These are phyloP conservation scores for Hypocrella siamensis DNA, from an alignment of 2,329 filamentous ascomycete species.

Conservation along the genomic window DNA sequence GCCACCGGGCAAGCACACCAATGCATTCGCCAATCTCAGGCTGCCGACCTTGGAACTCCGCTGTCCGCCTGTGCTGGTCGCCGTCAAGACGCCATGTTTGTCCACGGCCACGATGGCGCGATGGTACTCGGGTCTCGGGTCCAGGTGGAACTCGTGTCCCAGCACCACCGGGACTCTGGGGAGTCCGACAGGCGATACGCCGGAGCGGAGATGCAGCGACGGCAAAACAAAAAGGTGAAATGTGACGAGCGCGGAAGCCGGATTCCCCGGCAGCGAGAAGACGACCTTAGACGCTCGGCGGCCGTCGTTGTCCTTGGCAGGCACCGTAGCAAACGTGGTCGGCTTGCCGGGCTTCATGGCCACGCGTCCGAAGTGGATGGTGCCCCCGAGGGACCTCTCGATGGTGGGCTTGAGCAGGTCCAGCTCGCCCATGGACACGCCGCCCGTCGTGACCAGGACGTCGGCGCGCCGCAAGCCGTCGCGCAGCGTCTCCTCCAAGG, in stretches of 20 bases:
- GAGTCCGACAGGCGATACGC: conserved; percentile 51
- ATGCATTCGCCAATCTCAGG: conserved; percentile 72
- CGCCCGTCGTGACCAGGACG: conserved; percentile 79
- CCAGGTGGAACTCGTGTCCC: conserved; percentile 57
- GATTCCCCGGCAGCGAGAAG: conserved; percentile 88
- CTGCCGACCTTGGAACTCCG: conserved; percentile 82
- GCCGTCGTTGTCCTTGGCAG: conserved; percentile 43
- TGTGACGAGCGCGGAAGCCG: conserved; percentile 81
- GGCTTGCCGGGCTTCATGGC: conserved; percentile 98
- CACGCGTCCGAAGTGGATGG: conserved; percentile 90
- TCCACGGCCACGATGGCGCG: conserved; percentile 57
- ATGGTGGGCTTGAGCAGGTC: conserved; percentile 94
- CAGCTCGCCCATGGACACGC: conserved; percentile 94
- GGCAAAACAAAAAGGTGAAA: conserved; percentile 91
- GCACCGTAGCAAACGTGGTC: conserved; percentile 86
- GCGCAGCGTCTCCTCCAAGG: conserved; percentile 64
- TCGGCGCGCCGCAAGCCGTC: conserved; percentile 60
- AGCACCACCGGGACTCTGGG: conserved; percentile 57
- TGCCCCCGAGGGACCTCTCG: conserved; percentile 75
- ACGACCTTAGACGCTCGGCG: conserved; percentile 51
- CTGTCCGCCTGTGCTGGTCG: conserved; percentile 76
- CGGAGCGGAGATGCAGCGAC: conserved; percentile 61
- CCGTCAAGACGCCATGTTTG: conserved; percentile 52
- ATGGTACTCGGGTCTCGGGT: conserved; percentile 80
- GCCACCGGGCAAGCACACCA: conserved; percentile 59